Conservation (phyloP, 371 early-diverging fungal species). For the Blakeslea trispora region DNA sequence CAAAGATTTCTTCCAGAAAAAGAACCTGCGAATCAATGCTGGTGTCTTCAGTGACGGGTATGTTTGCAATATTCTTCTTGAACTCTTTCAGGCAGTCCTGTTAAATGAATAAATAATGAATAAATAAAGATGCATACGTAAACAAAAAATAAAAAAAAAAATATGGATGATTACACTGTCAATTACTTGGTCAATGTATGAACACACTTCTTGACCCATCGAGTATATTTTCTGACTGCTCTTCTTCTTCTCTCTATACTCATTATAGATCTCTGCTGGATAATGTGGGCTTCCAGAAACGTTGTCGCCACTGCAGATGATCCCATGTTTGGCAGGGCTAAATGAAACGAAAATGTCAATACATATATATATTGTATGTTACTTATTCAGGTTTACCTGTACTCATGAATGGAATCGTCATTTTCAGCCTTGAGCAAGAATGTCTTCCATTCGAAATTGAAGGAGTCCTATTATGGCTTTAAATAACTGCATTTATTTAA, state of each 20-base stretch:
- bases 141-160: constrained; percentile 1
- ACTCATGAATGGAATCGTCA: not conserved
- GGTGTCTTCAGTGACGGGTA: constrained; percentile 6
- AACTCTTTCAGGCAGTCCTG: constrained; percentile 8
- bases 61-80: constrained; percentile 7
- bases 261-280: constrained; percentile 11
- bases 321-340: constrained; percentile 5
- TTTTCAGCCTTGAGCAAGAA: not conserved
- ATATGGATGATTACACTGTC: constrained; percentile 8
- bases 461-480: not conserved
- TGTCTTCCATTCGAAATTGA: constrained; percentile 1
- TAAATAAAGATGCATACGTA: not conserved
- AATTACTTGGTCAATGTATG: constrained; percentile 10
- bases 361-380: not conserved
- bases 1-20: constrained; percentile 11
- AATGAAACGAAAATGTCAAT: not conserved
- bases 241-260: constrained; percentile 7
- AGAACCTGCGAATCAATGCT: constrained; percentile 8
- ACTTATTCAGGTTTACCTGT: constrained; percentile 1
- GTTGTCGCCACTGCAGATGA: constrained; percentile 9
- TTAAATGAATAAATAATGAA: constrained; percentile 1
- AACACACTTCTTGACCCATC: constrained; percentile 6
- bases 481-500: constrained; percentile 1
- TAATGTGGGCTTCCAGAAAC: constrained; percentile 7
- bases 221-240: constrained; percentile 7